These are phyloP conservation scores for Tephrocybe sp. DNA, from an alignment of 768 basidiomycete species.

Conservation along the genomic window DNA sequence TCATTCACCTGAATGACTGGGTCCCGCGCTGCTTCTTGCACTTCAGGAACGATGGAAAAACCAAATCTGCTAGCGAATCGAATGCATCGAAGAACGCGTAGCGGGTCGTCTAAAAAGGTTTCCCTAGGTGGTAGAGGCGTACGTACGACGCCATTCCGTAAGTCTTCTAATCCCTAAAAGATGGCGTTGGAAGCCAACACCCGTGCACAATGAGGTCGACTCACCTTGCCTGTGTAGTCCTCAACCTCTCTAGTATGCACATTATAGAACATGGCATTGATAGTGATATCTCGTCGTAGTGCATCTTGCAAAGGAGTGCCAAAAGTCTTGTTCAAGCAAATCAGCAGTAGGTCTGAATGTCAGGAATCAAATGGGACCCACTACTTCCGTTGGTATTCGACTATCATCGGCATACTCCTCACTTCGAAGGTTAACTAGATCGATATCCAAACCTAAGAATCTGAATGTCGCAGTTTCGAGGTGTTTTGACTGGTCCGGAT, in stretches of 20 bases:
- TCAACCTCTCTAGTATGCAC: slow-evolving; percentile 84
- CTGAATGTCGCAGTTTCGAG: slow-evolving; percentile 90
- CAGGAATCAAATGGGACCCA: slow-evolving; percentile 34
- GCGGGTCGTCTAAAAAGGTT: slow-evolving; percentile 93
- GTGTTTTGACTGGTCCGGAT: slow-evolving; percentile 97
- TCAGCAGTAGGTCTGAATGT: background rate
- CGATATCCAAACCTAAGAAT: slow-evolving; percentile 78
- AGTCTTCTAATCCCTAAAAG: slow-evolving; percentile 76
- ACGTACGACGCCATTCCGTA: slow-evolving; percentile 73
- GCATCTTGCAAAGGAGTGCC: slow-evolving; percentile 94
- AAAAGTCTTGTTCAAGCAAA: slow-evolving; percentile 54
- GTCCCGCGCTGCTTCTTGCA: slow-evolving; percentile 61
- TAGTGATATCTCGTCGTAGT: slow-evolving; percentile 85
- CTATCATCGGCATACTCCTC: slow-evolving; percentile 88
- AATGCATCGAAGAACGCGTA: slow-evolving; percentile 87
- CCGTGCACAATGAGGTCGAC: background rate
- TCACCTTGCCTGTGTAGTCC: slow-evolving; percentile 79
- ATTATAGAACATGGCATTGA: slow-evolving; percentile 96
- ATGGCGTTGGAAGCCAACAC: slow-evolving; percentile 7
- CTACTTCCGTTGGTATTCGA: slow-evolving; percentile 86
- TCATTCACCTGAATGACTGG: slow-evolving; percentile 55
- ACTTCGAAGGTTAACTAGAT: slow-evolving; percentile 90
- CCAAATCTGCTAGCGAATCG: slow-evolving; percentile 91
- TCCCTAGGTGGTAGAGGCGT: slow-evolving; percentile 85
- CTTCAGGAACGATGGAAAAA: slow-evolving; percentile 69